These are phyloP conservation scores for Jatropha curcas DNA, from an alignment of 345 rosid genomes.

Conservation along the genomic window DNA sequence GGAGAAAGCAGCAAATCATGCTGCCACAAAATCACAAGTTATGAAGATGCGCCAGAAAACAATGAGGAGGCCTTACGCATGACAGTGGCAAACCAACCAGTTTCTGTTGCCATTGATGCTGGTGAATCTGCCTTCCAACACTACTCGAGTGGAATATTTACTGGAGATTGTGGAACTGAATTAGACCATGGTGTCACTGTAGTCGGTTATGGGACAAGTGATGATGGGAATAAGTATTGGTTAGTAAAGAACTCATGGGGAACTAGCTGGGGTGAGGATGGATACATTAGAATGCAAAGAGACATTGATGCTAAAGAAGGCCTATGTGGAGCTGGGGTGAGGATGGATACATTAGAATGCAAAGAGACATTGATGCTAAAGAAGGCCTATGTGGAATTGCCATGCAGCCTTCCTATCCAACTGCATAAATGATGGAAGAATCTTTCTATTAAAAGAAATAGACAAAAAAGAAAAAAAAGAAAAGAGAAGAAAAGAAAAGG, in stretches of 20 bases:
- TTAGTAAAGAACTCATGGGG: constrained; percentile 34
- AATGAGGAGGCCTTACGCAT: no score
- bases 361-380: constrained; percentile 10
- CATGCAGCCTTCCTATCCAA: constrained; percentile 30
- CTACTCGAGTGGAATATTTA: constrained; percentile 25
- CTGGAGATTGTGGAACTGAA: constrained; percentile 20
- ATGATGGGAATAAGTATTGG: constrained; percentile 23
- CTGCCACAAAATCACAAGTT: constrained; percentile 11
- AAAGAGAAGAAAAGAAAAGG: no score
- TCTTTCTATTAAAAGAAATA: not conserved
- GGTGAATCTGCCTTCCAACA: constrained; percentile 23
- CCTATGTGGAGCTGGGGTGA: no score
- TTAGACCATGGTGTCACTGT: constrained; percentile 27
- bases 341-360: constrained; percentile 25
- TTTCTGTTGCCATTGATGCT: constrained; percentile 30
- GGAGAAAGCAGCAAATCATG: not conserved
- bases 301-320: no score
- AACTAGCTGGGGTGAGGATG: no score
- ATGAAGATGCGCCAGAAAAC: constrained; percentile 19
- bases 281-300: no score
- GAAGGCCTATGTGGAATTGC: constrained; percentile 32
- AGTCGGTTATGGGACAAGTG: constrained; percentile 23
- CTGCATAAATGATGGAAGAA: constrained; percentile 10
- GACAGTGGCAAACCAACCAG: no score
- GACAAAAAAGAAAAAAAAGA: no score